These are phyloP conservation scores for Hylodesmum podocarpum DNA, from an alignment of 306 rosid species.

Conservation along the genomic window DNA sequence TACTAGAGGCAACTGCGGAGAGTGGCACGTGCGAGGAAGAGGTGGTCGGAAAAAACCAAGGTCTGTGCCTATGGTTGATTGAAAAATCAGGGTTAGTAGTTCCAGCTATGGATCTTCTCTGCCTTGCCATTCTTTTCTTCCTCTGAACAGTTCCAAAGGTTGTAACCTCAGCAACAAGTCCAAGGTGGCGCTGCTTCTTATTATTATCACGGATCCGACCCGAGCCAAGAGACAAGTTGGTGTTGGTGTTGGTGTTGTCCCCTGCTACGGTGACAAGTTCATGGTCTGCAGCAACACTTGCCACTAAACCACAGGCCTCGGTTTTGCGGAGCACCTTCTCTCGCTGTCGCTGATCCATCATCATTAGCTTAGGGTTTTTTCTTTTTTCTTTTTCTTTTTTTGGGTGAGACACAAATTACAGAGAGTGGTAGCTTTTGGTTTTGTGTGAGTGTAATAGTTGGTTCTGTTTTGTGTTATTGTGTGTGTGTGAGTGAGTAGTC, in stretches of 20 bases:
- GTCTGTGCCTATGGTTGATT: not conserved
- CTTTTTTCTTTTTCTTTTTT: not conserved
- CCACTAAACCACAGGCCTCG: conserved; percentile 63
- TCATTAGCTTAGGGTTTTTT: conserved; percentile 42
- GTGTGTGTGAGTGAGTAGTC: no score
- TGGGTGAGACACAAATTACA: no score
- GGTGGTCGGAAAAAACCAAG: not conserved
- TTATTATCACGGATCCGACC: conserved; percentile 36
- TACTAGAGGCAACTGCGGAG: not conserved
- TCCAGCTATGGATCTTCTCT: conserved; percentile 51
- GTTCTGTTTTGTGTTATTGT: no score
- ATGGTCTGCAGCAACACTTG: conserved; percentile 58
- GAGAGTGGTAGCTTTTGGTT: conserved; percentile 47
- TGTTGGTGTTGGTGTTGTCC: conserved; percentile 22
- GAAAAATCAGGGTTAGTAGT: not conserved
- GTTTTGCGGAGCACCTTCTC: conserved; percentile 40
- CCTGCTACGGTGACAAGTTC: conserved; percentile 39
- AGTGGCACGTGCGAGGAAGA: conserved; percentile 50
- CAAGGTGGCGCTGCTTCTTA: no score
- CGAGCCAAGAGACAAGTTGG: conserved; percentile 32
- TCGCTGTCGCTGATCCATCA: conserved; percentile 49
- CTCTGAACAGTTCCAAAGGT: conserved; percentile 49
- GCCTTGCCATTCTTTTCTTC: conserved; percentile 78
- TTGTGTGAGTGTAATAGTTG: conserved; percentile 46
- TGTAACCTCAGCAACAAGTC: conserved; percentile 41